phyloP scores from a whole-genome alignment of 495 filamentous ascomycete genomes.

The Penicillium silybi region DNA sequence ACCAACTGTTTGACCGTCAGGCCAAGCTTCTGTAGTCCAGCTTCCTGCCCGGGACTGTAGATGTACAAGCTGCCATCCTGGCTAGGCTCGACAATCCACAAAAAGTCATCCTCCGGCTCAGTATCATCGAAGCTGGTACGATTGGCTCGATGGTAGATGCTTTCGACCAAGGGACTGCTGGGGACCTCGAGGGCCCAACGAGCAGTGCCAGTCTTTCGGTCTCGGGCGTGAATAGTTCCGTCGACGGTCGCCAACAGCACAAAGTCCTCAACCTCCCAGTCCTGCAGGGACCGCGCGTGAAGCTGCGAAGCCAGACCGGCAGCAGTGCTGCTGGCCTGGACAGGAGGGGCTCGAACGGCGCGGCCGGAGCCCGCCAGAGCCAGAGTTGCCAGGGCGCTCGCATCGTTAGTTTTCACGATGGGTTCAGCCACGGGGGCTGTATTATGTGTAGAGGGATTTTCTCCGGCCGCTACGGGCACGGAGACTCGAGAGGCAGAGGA shows the following conservation, averaged over 20 bases:
- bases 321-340: conserved; percentile 56
- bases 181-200: conserved; percentile 78
- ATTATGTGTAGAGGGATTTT: conserved; percentile 12
- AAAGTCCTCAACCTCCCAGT: conserved; percentile 99
- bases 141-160: conserved; percentile 74
- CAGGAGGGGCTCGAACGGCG: conserved; percentile 82
- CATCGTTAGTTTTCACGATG: conserved; percentile 62
- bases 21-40: conserved; percentile 60
- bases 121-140: conserved; percentile 53
- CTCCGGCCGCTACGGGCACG: conserved; percentile 28
- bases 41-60: conserved; percentile 61
- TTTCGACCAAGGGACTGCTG: conserved; percentile 84
- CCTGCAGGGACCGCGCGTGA: conserved; percentile 90
- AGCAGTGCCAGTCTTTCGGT: conserved; percentile 76
- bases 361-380: conserved; percentile 74
- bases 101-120: conserved; percentile 68
- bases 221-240: conserved; percentile 88
- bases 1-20: conserved; percentile 79
- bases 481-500: conserved; percentile 28
- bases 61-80: conserved; percentile 86
- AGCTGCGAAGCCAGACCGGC: conserved; percentile 76
- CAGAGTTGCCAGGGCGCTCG: conserved; percentile 89
- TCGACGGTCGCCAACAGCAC: conserved; percentile 99
- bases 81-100: conserved; percentile 97
- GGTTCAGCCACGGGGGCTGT: conserved; percentile 19